Conservation (phyloP, 345 rosid species). For the thale cress (Arabidopsis thaliana) region DNA sequence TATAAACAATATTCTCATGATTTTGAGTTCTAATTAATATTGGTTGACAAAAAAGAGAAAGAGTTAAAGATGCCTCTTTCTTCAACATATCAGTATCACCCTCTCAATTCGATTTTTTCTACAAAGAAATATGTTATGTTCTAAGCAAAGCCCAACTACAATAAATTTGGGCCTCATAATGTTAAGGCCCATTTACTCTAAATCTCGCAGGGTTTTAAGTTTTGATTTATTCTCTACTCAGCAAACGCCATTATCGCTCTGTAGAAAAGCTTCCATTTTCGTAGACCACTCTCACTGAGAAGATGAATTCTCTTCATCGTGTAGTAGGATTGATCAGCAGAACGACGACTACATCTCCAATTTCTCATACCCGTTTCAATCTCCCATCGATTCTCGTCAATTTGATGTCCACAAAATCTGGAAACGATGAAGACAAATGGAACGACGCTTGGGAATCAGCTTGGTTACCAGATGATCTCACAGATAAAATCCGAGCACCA, state of each 20-base stretch:
- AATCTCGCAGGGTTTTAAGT: constrained; percentile 17
- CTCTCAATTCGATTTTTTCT: neutral
- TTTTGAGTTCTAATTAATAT: too few relatives aligned
- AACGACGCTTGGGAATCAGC: constrained; percentile 95
- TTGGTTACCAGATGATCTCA: constrained; percentile 82
- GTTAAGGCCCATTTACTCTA: neutral
- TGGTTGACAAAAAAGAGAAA: too few relatives aligned
- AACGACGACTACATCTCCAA: constrained; percentile 10
- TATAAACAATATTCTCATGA: too few relatives aligned
- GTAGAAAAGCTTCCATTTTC: constrained; percentile 28
- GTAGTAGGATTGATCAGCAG: constrained; percentile 31
- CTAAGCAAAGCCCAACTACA: neutral
- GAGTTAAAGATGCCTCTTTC: neutral
- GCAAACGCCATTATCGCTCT: constrained; percentile 7
- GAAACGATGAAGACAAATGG: constrained; percentile 74
- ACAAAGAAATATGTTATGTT: neutral
- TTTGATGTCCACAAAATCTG: constrained; percentile 47
- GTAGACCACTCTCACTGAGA: neutral
- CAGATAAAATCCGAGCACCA: constrained; percentile 61
- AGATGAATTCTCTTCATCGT: constrained; percentile 52
- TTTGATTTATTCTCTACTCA: neutral
- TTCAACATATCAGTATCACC: neutral
- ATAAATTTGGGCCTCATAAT: neutral
- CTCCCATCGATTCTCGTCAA: constrained; percentile 23
- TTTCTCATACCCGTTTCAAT: constrained; percentile 27